Percentiles rank a stretch among this genome's conserved stretches.
Conservation (phyloP, 805 yeast genomes). For the Metschnikowia similis region DNA sequence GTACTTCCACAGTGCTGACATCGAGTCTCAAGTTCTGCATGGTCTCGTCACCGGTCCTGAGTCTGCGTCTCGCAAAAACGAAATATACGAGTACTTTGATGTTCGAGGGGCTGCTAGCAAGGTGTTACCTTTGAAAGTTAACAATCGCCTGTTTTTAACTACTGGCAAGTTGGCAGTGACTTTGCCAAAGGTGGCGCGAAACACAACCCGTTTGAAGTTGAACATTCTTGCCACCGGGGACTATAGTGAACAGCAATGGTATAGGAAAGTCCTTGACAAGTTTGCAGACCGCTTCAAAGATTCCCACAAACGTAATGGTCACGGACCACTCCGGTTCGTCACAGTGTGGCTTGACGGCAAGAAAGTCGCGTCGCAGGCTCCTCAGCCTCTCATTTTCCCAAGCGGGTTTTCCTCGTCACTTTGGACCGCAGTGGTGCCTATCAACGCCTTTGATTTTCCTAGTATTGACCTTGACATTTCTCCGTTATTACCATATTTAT, state of each 20-base stretch:
- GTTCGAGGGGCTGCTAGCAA: slow-evolving; percentile 34
- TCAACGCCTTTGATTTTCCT: slow-evolving; percentile 68
- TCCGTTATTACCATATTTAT: slow-evolving; percentile 62
- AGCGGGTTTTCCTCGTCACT: slow-evolving; percentile 79
- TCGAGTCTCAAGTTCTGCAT: slow-evolving; percentile 6
- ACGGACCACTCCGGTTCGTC: slow-evolving; percentile 69
- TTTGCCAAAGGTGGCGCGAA: slow-evolving; percentile 46
- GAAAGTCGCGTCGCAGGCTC: slow-evolving; percentile 58
- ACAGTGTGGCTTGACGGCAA: slow-evolving; percentile 58
- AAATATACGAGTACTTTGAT: slow-evolving; percentile 22
- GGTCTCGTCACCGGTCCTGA: background rate
- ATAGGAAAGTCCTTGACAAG: slow-evolving; percentile 53
- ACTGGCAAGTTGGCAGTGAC: slow-evolving; percentile 29
- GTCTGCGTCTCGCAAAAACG: background rate
- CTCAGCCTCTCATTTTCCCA: slow-evolving; percentile 71
- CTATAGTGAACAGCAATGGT: slow-evolving; percentile 84
- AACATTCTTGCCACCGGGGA: slow-evolving; percentile 69
- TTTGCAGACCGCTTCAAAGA: slow-evolving; percentile 36
- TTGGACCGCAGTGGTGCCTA: slow-evolving; percentile 78
- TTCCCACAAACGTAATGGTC: slow-evolving; percentile 41
- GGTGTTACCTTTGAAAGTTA: slow-evolving; percentile 32
- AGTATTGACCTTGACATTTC: slow-evolving; percentile 69
- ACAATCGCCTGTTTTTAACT: slow-evolving; percentile 39
- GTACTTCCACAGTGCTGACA: slow-evolving; percentile 13
- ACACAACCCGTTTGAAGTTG: slow-evolving; percentile 57